Percentiles rank a stretch among this genome's conserved stretches.
These are phyloP conservation scores for Skeletonema marinoi DNA, from an alignment of 108 stramenopile species.

Conservation along the genomic window DNA sequence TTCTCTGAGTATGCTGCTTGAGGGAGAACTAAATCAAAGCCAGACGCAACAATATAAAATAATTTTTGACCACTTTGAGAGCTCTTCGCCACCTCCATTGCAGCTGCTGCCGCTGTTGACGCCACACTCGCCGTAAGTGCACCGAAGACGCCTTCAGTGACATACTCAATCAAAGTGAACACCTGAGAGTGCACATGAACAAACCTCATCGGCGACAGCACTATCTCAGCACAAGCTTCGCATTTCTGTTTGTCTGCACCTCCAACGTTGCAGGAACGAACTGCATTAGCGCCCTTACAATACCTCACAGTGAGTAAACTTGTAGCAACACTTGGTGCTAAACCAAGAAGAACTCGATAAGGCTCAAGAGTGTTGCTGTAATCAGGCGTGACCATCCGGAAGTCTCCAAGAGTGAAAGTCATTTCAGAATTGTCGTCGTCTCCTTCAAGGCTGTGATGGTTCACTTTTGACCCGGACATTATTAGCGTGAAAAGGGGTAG, in stretches of 20 bases:
- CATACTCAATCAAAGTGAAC: conserved; percentile 77
- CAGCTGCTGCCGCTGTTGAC: conserved; percentile 73
- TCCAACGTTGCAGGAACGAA: conserved; percentile 37
- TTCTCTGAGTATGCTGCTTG: conserved; percentile 63
- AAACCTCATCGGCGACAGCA: conserved; percentile 79
- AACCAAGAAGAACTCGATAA: conserved; percentile 79
- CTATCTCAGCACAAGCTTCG: conserved; percentile 67
- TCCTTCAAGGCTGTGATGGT: conserved; percentile 34
- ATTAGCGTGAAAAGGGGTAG: conserved; percentile 74
- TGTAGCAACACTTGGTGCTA: conserved; percentile 59
- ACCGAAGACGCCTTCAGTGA: conserved; percentile 84
- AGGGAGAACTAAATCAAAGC: conserved; percentile 77
- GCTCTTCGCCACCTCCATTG: conserved; percentile 70
- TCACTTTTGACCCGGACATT: conserved; percentile 61
- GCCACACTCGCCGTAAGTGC: conserved; percentile 71
- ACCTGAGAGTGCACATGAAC: conserved; percentile 81
- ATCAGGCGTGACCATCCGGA: conserved; percentile 57
- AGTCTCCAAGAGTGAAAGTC: conserved; percentile 65
- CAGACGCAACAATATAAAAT: conserved; percentile 66
- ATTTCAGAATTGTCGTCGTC: conserved; percentile 33
- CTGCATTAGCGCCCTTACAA: conserved; percentile 52
- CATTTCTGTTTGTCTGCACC: conserved; percentile 33
- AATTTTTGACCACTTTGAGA: conserved; percentile 53
- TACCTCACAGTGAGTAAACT: conserved; percentile 78
- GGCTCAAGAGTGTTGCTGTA: conserved; percentile 37